phyloP scores from a whole-genome alignment of 176 grass and related monocot genomes.

The Zoysia japonica region DNA sequence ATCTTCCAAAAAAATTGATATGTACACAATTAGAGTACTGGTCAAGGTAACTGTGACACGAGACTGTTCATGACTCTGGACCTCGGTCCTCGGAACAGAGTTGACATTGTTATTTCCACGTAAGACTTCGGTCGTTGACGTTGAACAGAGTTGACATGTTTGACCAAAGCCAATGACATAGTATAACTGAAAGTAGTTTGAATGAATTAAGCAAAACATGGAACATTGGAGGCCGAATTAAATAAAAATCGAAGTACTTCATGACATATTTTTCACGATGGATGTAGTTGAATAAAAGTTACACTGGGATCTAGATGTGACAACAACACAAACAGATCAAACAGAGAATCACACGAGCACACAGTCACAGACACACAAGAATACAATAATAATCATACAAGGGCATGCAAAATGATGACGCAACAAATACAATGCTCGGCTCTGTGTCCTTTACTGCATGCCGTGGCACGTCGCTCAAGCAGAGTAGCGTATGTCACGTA shows the following conservation, averaged over 20 bases:
- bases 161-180: neutral
- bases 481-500: slow-evolving; percentile 50
- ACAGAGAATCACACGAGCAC: slow-evolving; percentile 30
- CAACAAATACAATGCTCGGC: neutral
- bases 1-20: no score
- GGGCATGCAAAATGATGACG: neutral
- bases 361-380: slow-evolving; percentile 17
- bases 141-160: neutral
- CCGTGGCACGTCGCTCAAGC: neutral
- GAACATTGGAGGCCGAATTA: no score
- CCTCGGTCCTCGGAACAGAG: no score
- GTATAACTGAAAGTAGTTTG: neutral
- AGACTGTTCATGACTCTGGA: no score
- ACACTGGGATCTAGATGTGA: neutral
- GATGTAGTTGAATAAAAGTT: neutral
- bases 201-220: neutral
- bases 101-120: neutral
- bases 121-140: no score
- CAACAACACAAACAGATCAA: slow-evolving; percentile 6
- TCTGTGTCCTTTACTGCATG: slow-evolving; percentile 25
- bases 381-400: slow-evolving; percentile 1
- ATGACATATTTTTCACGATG: no score
- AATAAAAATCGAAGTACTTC: no score
- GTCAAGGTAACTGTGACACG: no score
- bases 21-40: no score